Conservation (phyloP, 306 rosid species). For the Casuarina equisetifolia region DNA sequence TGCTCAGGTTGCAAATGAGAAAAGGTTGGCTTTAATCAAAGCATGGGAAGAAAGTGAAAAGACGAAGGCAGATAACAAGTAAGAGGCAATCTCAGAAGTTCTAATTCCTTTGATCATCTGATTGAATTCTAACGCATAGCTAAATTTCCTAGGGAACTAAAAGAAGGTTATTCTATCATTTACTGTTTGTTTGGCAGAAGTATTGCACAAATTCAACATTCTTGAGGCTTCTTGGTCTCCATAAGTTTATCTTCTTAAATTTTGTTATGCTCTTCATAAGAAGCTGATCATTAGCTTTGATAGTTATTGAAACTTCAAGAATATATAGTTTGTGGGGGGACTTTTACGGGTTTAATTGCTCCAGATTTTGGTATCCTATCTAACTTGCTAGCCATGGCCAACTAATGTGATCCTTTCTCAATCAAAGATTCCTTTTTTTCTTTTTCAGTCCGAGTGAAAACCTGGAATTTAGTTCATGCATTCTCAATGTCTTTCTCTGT, state of each 20-base stretch:
- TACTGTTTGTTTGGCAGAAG: neutral
- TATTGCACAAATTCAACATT: neutral
- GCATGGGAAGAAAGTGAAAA: constrained; percentile 98
- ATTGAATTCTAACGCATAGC: neutral
- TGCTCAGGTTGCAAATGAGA: constrained; percentile 63
- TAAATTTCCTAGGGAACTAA: neutral
- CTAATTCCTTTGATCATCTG: neutral
- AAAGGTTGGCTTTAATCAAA: constrained; percentile 73
- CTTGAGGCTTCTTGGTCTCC: neutral
- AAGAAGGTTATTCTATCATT: neutral
- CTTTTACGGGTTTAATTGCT: neutral
- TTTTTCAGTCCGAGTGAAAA: neutral
- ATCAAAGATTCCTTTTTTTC: neutral
- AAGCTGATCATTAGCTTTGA: neutral
- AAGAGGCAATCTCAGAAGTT: constrained; percentile 26
- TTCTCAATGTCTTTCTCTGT: neutral
- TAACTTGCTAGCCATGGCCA: neutral
- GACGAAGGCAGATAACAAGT: constrained; percentile 79
- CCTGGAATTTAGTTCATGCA: neutral
- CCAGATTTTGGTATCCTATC: neutral
- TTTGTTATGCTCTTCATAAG: neutral
- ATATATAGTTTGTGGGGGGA: neutral
- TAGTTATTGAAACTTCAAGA: neutral
- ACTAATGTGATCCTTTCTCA: neutral
- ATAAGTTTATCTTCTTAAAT: neutral